Evolutionary conservation across 257 asterid genomes (phyloP).

Genomic region (Datura wrightii): DNA sequence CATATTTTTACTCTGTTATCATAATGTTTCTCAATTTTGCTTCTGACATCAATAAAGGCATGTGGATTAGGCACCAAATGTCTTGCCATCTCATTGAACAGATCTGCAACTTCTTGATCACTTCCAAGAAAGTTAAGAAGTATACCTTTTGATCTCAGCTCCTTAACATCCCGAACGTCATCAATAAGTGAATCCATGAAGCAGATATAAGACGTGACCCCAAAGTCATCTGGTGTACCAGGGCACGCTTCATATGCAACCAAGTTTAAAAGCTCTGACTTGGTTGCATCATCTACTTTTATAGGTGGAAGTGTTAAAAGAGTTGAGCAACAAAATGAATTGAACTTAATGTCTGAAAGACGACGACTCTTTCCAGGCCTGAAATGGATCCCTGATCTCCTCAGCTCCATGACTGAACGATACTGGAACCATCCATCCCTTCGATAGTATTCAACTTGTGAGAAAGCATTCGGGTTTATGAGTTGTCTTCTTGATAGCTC

Average conservation of each 20-base stretch:
- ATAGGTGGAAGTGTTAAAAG: conserved; percentile 14
- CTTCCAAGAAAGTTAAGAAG: conserved; percentile 18
- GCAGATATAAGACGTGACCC: conserved; percentile 13
- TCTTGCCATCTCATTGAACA: conserved; percentile 23
- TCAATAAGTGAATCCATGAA: conserved; percentile 30
- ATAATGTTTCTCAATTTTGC: not conserved
- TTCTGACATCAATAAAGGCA: not conserved
- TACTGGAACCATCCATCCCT: conserved; percentile 20
- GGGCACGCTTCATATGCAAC: conserved; percentile 28
- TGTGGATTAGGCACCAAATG: not conserved
- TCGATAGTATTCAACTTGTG: not conserved
- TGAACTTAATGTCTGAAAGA: not conserved
- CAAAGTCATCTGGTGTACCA: not conserved
- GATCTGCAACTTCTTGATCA: conserved; percentile 23
- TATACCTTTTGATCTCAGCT: conserved; percentile 19
- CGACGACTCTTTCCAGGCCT: not conserved
- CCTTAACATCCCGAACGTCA: not conserved
- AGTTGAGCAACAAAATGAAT: not conserved
- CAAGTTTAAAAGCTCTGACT: conserved; percentile 21
- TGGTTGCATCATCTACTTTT: conserved; percentile 23
- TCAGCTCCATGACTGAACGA: conserved; percentile 29
- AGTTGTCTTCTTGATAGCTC: not conserved
- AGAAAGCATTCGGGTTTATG: not conserved
- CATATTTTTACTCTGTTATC: not conserved
- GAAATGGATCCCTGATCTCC: conserved; percentile 25